Percentiles rank a stretch among this genome's conserved stretches.
Evolutionary conservation across 495 filamentous ascomycete genomes (phyloP).

Genomic region (Lepidopterella palustris): DNA sequence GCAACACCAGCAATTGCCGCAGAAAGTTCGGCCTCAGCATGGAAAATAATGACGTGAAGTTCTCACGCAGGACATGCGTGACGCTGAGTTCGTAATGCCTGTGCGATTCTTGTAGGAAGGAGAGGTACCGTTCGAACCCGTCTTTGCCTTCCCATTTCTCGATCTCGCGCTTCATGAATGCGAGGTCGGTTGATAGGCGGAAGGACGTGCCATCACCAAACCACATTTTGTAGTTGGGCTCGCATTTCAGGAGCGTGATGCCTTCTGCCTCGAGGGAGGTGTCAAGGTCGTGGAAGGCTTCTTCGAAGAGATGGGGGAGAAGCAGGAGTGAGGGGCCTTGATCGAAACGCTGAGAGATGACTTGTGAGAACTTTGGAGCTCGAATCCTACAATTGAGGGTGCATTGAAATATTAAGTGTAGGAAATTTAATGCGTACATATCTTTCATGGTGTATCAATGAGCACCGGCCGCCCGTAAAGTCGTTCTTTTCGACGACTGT

Average conservation of each 20-base stretch:
- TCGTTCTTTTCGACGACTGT: slow-evolving; percentile 64
- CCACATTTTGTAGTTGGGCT: slow-evolving; percentile 64
- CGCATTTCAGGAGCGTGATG: slow-evolving; percentile 57
- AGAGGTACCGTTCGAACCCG: slow-evolving; percentile 56
- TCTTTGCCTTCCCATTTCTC: slow-evolving; percentile 59
- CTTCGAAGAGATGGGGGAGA: slow-evolving; percentile 58
- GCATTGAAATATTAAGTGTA: too few relatives aligned
- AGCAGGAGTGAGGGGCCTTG: slow-evolving; percentile 65
- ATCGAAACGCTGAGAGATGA: slow-evolving; percentile 52
- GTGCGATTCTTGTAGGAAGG: slow-evolving; percentile 56
- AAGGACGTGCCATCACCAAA: slow-evolving; percentile 57
- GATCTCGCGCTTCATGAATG: slow-evolving; percentile 59
- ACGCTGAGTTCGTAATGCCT: slow-evolving; percentile 58
- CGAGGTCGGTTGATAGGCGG: slow-evolving; percentile 52
- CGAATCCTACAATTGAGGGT: too few relatives aligned
- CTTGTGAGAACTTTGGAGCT: neutral
- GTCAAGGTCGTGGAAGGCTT: slow-evolving; percentile 57
- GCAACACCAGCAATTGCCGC: slow-evolving; percentile 46
- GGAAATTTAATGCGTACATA: slow-evolving; percentile 37
- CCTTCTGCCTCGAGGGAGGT: slow-evolving; percentile 54
- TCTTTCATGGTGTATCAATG: slow-evolving; percentile 47
- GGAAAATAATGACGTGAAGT: slow-evolving; percentile 51
- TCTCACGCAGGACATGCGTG: slow-evolving; percentile 52
- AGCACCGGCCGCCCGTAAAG: slow-evolving; percentile 61
- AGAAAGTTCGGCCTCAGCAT: slow-evolving; percentile 50